Percentiles rank a stretch among this genome's conserved stretches.
Evolutionary conservation across 768 basidiomycete species (phyloP).

Genomic region (Gyrodon lividus): DNA sequence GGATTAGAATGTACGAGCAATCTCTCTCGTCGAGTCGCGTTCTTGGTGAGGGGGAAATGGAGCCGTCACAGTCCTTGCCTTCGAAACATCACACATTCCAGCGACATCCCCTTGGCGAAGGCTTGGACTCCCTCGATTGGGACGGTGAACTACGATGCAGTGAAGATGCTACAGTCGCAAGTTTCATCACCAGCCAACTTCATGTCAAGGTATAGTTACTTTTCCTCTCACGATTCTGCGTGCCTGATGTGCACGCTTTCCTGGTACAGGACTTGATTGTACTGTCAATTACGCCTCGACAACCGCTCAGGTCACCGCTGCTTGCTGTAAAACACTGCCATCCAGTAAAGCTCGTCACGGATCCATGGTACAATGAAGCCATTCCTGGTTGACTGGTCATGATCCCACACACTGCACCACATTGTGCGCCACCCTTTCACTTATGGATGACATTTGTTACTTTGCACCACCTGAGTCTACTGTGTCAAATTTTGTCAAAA

Average conservation of each 20-base stretch:
- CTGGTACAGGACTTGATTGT: constrained; percentile 56
- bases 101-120: constrained; percentile 18
- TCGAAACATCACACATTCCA: constrained; percentile 5
- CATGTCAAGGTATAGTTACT: constrained; percentile 45
- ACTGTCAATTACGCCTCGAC: constrained; percentile 45
- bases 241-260: background rate
- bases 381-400: too few relatives aligned
- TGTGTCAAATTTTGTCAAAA: too few relatives aligned
- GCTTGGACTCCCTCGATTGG: constrained; percentile 54
- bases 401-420: too few relatives aligned
- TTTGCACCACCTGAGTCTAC: too few relatives aligned
- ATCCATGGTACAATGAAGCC: constrained; percentile 41
- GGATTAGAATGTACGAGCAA: constrained; percentile 32
- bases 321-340: constrained; percentile 42
- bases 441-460: too few relatives aligned
- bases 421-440: too few relatives aligned
- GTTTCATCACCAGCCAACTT: constrained; percentile 47
- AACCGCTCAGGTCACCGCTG: constrained; percentile 36
- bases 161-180: constrained; percentile 40
- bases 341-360: constrained; percentile 59
- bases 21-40: constrained; percentile 13
- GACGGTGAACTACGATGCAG: constrained; percentile 49
- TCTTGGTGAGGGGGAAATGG: constrained; percentile 50
- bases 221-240: background rate
- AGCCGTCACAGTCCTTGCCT: constrained; percentile 41